A percentile compares a stretch with the other conserved stretches of the same genome.
Evolutionary conservation across 257 asterid species (phyloP).

Genomic region (Scutellaria barbata): DNA sequence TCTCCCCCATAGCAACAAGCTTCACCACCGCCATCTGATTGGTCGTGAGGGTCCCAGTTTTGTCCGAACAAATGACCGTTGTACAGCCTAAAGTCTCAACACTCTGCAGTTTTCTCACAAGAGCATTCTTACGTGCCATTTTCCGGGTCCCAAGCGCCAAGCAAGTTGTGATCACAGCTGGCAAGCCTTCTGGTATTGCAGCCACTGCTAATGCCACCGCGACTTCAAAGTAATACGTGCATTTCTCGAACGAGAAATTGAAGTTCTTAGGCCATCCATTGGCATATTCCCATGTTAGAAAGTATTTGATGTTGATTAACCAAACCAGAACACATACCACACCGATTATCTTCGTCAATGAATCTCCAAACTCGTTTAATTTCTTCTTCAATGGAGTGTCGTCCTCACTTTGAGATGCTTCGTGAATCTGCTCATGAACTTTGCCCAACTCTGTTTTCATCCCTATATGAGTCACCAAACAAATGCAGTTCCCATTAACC

Average conservation of each 20-base stretch:
- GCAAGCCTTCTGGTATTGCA: constrained; percentile 91
- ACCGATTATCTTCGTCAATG: constrained; percentile 36
- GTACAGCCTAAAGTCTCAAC: constrained; percentile 93
- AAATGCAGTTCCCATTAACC: constrained; percentile 73
- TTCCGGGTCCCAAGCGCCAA: constrained; percentile 90
- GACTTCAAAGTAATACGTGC: constrained; percentile 86
- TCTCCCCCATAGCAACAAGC: constrained; percentile 33
- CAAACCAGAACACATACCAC: constrained; percentile 43
- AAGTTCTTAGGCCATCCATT: constrained; percentile 83
- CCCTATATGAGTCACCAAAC: constrained; percentile 60
- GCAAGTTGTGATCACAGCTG: constrained; percentile 88
- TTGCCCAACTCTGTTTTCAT: constrained; percentile 80
- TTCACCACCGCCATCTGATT: constrained; percentile 80
- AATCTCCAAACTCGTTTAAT: constrained; percentile 73
- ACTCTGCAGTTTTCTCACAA: constrained; percentile 82
- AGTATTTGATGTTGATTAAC: constrained; percentile 78
- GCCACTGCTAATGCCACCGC: constrained; percentile 93
- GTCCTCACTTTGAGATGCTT: constrained; percentile 55
- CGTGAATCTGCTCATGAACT: constrained; percentile 78
- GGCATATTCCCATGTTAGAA: constrained; percentile 71
- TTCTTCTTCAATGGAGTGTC: constrained; percentile 91
- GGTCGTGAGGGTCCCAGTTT: constrained; percentile 83
- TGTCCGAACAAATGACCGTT: constrained; percentile 85
- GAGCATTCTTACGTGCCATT: constrained; percentile 92
- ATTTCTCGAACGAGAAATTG: constrained; percentile 81